Percentiles rank a stretch among this genome's conserved stretches.
phyloP scores from a whole-genome alignment of 2,329 filamentous ascomycete species.

The Aspergillus quadrilineatus region DNA sequence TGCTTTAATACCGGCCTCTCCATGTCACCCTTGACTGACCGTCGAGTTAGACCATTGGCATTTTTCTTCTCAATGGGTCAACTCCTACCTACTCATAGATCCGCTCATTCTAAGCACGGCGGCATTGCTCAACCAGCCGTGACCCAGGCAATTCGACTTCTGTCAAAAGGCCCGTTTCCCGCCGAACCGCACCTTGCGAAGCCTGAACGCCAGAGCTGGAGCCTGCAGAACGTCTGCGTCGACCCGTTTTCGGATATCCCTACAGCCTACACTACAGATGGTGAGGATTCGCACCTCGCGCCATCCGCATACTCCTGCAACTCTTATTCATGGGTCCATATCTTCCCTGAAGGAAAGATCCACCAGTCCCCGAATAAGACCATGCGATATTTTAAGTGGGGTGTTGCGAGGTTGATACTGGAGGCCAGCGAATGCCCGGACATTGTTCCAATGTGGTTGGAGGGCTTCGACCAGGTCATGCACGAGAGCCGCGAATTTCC shows the following conservation, averaged over 20 bases:
- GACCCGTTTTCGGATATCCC: conserved; percentile 49
- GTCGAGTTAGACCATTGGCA: conserved; percentile 57
- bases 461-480: conserved; percentile 87
- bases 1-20: background rate
- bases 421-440: conserved; percentile 85
- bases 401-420: conserved; percentile 83
- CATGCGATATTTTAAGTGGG: conserved; percentile 99
- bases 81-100: conserved; percentile 83
- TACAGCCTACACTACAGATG: conserved; percentile 42
- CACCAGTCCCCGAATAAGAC: conserved; percentile 78
- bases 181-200: conserved; percentile 45
- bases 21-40: background rate
- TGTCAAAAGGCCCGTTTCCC: conserved; percentile 66
- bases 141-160: conserved; percentile 76
- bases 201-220: conserved; percentile 39
- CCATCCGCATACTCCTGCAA: conserved; percentile 70
- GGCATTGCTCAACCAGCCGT: conserved; percentile 90
- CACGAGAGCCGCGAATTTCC: conserved; percentile 77
- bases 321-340: conserved; percentile 81
- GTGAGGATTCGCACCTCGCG: conserved; percentile 57
- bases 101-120: conserved; percentile 72
- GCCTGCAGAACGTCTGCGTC: conserved; percentile 43
- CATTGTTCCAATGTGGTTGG: conserved; percentile 90
- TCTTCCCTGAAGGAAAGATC: conserved; percentile 93
- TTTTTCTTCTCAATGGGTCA: conserved; percentile 88